Evolutionary conservation across 805 yeast species (phyloP), one percentile per base, ranked within the genome.

Genomic region (Ogataea henricii): DNA sequence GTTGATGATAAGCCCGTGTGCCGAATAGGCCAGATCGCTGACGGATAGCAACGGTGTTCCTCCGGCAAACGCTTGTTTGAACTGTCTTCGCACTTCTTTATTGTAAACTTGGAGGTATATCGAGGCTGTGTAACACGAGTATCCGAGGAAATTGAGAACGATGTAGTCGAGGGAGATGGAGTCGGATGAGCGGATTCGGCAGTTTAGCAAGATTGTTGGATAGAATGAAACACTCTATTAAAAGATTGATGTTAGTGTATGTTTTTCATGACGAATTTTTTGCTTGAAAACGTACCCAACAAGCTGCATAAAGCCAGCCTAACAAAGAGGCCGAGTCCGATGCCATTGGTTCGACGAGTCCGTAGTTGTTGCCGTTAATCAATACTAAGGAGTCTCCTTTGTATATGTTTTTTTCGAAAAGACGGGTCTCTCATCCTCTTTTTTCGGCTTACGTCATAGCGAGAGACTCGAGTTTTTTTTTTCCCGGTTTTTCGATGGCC

Each of bases 111-210:
- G 77, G n/a, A 78, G 54, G 6, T 59, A 53, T 53, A 77, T 62
- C 0, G 83, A 77, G 1, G 61, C 44, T 3, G 76, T 56, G 38
- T 77, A 64, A 13, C 77, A 72, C 2, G 69, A 35, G 50, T 79
- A 79, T 0, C 85, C 85, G 1, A 72, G 55, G 2, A 70, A 65
- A 53, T 78, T 79, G 40, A 79, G 49, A 20, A 70, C 60, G 2
- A 76, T 59, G 48, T 71, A 77, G 52, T 79, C 85, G 3, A 71
- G 53, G 0, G 83, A 79, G 1, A 79, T 57, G 0, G 82, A 81
- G 43, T 76, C 77, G 0, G 82, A 65, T 0, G 78, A 69, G 44
- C 59, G 63, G 13, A 69, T 60, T 22, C 53, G 60, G 54, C 67
- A 68, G 50, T 77, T 77, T 7, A 75, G 62, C 6, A 68, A 33